Evolutionary conservation across 441 rosid species (phyloP), one percentile per base, ranked within the genome.

Genomic region (Syzygium malaccense): DNA sequence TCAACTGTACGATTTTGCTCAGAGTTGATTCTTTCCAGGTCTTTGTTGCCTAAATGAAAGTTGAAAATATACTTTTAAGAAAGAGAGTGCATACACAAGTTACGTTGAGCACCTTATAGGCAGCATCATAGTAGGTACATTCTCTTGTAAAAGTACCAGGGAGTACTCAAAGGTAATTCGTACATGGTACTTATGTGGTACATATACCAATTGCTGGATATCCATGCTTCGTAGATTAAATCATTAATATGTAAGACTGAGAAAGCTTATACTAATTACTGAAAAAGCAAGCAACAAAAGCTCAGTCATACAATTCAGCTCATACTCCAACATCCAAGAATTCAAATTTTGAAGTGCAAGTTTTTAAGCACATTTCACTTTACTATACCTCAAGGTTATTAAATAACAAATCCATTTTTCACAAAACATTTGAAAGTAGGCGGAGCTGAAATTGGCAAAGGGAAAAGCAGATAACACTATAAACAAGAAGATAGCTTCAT

Each of bases 11-110:
- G 85, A 98, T 98, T 92, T 93, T 95, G 92, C 91, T 96, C 84
- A 98, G 92, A 3, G 99, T 98, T 11, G 99, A 98, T 71, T 98
- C 99, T 89, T 95, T 95, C 99, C 99, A 98, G 33, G 96, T 92
- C 88, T 98, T 98, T 5, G 94, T 94, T 55, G 96, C 97, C 99
- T 97, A 91, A 86, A 88, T 85, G 55, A 86, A 41, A 91, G 68
- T 89, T 80, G 55, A 90, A 33, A 85, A 88, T 85, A 75, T 13
- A 68, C 23, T 60, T 15, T 60, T 28, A 8, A 28, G 56, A 49
- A 18, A 51, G 55, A 62, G 71, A 78, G 51, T 86, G 56, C 53
- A 83, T 30, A 66, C 37, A n/a, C 68, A 86, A 56, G 33, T 51
- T 33, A 37, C 7, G 49, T 20, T 75, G 51, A 23, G 83, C 83